phyloP scores from a whole-genome alignment of 148 eudicot species.

The Pouteria glomerata region DNA sequence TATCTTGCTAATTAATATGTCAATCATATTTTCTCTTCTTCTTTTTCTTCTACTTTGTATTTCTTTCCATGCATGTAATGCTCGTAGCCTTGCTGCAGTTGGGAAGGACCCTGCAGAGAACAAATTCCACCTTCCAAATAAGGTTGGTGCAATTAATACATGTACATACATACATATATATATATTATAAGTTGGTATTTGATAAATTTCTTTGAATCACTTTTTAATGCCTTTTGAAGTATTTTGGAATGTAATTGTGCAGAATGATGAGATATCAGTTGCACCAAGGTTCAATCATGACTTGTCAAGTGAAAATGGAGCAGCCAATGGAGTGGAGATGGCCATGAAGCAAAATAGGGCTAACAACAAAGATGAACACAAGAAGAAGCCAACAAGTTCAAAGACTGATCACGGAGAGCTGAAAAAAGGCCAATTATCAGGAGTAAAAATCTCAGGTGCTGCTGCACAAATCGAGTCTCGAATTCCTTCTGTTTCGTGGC shows the following conservation, averaged over 20 bases:
- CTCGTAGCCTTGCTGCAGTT: constrained; percentile 18
- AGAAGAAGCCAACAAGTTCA: not conserved
- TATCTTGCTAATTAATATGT: constrained; percentile 11
- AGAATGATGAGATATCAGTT: constrained; percentile 2
- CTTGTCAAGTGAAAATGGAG: not conserved
- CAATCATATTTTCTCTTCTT: constrained; percentile 18
- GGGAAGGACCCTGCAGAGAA: not conserved
- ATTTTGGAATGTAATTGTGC: not conserved
- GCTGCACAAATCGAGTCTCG: not conserved
- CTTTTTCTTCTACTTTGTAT: constrained; percentile 26
- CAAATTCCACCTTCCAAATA: constrained; percentile 6
- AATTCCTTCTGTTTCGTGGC: constrained; percentile 23
- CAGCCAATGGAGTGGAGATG: not conserved
- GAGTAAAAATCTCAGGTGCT: not conserved
- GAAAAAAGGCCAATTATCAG: too few relatives aligned
- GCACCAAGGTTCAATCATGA: not conserved
- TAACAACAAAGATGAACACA: not conserved
- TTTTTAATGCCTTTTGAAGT: not conserved
- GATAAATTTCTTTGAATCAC: not conserved
- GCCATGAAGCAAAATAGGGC: not conserved
- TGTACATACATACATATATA: not conserved
- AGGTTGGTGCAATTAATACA: constrained; percentile 18
- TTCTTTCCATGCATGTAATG: constrained; percentile 20
- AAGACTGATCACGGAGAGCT: not conserved
- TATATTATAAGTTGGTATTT: not conserved